phyloP scores from a whole-genome alignment of 2,329 filamentous ascomycete genomes.

The Rosellinia necatrix region DNA sequence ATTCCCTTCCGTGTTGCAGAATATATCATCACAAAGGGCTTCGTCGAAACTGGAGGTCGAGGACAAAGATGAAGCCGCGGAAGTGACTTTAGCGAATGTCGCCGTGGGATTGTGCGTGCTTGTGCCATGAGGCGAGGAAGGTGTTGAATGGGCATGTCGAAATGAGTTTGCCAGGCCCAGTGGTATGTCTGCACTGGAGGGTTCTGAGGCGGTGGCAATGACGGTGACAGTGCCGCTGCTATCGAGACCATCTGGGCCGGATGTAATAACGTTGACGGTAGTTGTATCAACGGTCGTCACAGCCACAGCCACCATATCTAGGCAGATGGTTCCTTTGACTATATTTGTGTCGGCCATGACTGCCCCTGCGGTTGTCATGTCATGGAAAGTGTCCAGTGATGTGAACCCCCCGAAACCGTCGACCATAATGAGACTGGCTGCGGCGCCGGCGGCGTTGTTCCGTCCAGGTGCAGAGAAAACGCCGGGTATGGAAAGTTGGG shows the following conservation, averaged over 20 bases:
- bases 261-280: background rate
- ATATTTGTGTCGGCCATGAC: background rate
- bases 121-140: background rate
- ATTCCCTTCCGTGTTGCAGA: constrained; percentile 32
- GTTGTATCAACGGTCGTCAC: constrained; percentile 14
- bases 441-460: background rate
- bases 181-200: background rate
- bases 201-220: background rate
- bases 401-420: background rate
- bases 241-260: background rate
- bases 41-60: constrained; percentile 4
- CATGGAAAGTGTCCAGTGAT: background rate
- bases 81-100: constrained; percentile 9
- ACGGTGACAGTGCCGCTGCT: background rate
- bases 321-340: background rate
- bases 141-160: constrained; percentile 1
- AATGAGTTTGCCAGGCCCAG: background rate
- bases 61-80: background rate
- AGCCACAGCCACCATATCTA: background rate
- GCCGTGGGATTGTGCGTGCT: background rate
- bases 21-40: constrained; percentile 34
- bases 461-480: constrained; percentile 8
- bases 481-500: background rate
- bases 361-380: background rate
- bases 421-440: background rate